Evolutionary conservation across 768 basidiomycete genomes (phyloP).

Genomic region (Rhizopogon sp.): DNA sequence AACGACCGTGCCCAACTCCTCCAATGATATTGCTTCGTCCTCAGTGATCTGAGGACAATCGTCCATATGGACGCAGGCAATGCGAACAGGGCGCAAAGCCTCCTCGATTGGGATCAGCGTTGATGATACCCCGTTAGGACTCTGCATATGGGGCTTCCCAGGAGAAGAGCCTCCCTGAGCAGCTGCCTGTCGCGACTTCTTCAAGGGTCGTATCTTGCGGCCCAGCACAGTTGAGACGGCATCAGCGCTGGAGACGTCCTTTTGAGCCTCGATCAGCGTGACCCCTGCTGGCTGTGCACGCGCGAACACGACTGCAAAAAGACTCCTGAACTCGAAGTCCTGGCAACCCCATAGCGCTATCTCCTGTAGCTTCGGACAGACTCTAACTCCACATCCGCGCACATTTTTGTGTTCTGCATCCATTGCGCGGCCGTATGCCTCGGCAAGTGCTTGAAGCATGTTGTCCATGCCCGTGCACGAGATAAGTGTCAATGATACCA

Average conservation of each 20-base stretch:
- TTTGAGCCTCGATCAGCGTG: background rate
- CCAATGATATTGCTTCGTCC: constrained; percentile 34
- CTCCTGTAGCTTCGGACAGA: constrained; percentile 47
- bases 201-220: constrained; percentile 33
- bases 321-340: constrained; percentile 33
- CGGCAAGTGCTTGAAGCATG: constrained; percentile 37
- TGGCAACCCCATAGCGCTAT: constrained; percentile 47
- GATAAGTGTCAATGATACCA: constrained; percentile 43
- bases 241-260: constrained; percentile 6
- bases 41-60: constrained; percentile 34
- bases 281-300: constrained; percentile 15
- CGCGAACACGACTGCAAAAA: constrained; percentile 33
- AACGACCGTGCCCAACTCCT: constrained; percentile 30
- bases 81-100: constrained; percentile 26
- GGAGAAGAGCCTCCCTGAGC: constrained; percentile 1
- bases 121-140: constrained; percentile 18
- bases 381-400: constrained; percentile 34
- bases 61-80: constrained; percentile 39
- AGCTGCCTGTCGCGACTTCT: constrained; percentile 17
- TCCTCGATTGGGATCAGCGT: constrained; percentile 34
- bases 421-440: constrained; percentile 24
- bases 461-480: constrained; percentile 37
- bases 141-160: constrained; percentile 1
- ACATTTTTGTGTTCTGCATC: background rate
- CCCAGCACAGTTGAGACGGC: constrained; percentile 18